Base-by-base conservation (phyloP, 441 rosid genomes). In the Flueggea neowawraea region DNA sequence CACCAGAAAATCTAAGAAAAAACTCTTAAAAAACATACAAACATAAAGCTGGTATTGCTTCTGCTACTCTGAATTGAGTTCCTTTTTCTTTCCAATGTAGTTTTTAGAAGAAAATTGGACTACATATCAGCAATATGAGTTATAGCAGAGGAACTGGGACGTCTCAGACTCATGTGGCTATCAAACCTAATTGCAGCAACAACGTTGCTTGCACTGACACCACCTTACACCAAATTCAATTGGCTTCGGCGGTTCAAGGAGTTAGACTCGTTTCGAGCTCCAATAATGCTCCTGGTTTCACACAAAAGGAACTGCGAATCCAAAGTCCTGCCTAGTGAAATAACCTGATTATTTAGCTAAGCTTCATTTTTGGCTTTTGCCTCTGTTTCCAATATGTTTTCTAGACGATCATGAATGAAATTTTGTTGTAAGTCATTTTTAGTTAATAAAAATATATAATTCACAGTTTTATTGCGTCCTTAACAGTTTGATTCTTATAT, bases 111-210 rank as follows among this genome's bases (percentile, higher is more conserved):
- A 6, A 12, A 16, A 69, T 69, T 0, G 88, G 79, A 54, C 76
- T 87, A 41, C 79, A 68, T 22, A 79, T 87, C 58, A 78, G 67
- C 52, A 51, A 54, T 3, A 79, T 78, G 62, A 66, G 15, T 3
- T 87, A 70, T 56, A n/a, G 39, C 4, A 39, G 62, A 6, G 65
- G 68, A 58, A 51, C 10, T 11, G 85, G 88, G 63, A 87, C 90
- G 13, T 74, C 90, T 12, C 39, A 58, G 32, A 74, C 78, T 7
- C 14, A 63, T 10, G 80, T 79, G 11, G 88, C 88, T 2, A 60
- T 84, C 57, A 76, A 75, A 60, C 74, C 84, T 0, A 58, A 76
- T 52, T 84, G 90, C 59, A 82, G 83, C 67, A 6, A 58, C 55
- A 55, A 47, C 33, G 69, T 72, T 16, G 65, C 87, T 3, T 87